Base-by-base conservation (phyloP, 2,329 filamentous ascomycete genomes). In the Cladobotryum mycophilum region DNA sequence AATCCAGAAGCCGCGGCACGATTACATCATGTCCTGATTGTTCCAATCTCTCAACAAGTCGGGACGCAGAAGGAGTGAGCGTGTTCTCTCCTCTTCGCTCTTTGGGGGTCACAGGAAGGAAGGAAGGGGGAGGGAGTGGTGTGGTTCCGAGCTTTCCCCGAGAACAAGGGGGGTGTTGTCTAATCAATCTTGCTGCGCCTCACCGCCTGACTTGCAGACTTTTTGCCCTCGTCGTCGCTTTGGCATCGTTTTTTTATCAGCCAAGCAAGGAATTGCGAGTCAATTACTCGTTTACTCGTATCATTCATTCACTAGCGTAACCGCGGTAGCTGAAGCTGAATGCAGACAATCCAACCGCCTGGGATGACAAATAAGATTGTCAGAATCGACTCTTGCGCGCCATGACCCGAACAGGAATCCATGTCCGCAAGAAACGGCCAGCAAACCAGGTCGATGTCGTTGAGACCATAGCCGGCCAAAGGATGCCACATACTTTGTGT, bases 361-460 rank as follows among this genome's bases (percentile, higher is more conserved):
- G 37, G 38, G 53, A 51, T 55, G 53, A 55, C 53, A 52, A 52
- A 52, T 43, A 38, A 42, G 40, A 47, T 41, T 30, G 37, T 45
- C 41, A 38, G 35, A 47, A 13, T 20, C 49, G 34, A 36, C 5
- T 14, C 12, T 6, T 45, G 15, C 13, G 37, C 41, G 30, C 53
- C 51, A 54, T 48, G 42, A 20, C 55, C 53, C 15, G 55, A 55
- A 53, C n/a, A 53, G 58, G 58, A 51, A 60, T 50, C 45, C 54
- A 56, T 44, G 54, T 55, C 58, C 25, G 25, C 25, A 7, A 30
- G 25, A 2, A 30, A 30, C n/a, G 9, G 25, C 25, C 25, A 30
- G 25, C 25, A 30, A 30, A 8, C 25, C 25, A 30, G 25, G 25
- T 30, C 25, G 25, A 30, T 11, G 25, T 30, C 25, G 25, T 30